Base-by-base conservation (phyloP, 345 rosid species). In the Acer negundo region DNA sequence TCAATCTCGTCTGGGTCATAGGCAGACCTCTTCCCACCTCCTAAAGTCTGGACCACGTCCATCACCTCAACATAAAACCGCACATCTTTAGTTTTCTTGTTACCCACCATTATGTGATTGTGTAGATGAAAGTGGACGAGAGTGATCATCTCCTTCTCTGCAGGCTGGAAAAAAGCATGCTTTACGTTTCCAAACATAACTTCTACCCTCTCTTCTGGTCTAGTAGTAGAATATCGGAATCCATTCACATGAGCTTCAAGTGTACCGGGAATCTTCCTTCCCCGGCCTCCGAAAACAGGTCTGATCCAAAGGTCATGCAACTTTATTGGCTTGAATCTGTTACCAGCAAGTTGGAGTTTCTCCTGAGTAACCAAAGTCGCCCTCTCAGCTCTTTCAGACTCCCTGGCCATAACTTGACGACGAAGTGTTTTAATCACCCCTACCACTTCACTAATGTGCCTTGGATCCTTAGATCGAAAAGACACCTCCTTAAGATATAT, bases 1-100 rank as follows among this genome's bases (percentile, higher is more conserved):
- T 88, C 88, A n/a, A 88, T 83, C 82, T 88, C 91, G 70, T 86
- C 91, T 0, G 88, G 91, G 81, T 88, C 91, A 78, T 88, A 83
- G 75, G 87, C 84, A 59, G 91, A 88, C 72, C 91, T 76, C 81
- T 83, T 84, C 23, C 83, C 86, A 61, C 91, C 91, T 28, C 89
- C 91, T 40, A 86, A 19, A 51, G 85, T 88, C 81, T 84, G 91
- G 2, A 86, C 89, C 62, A 78, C 70, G 68, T 88, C 91, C 84
- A 88, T 88, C 62, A 88, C 91, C 79, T 86, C 89, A 35, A 86
- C 51, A 80, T 84, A 86, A 68, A 86, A 86, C 7, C 86, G 89
- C 35, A 83, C 89, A 75, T 88, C 89, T 74, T 86, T 88, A 23
- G 89, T 86, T 79, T 88, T 88, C 38, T 86, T 82, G 83, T 86